phyloP scores from a whole-genome alignment of 148 eudicot species.

The Rheum nobile region DNA sequence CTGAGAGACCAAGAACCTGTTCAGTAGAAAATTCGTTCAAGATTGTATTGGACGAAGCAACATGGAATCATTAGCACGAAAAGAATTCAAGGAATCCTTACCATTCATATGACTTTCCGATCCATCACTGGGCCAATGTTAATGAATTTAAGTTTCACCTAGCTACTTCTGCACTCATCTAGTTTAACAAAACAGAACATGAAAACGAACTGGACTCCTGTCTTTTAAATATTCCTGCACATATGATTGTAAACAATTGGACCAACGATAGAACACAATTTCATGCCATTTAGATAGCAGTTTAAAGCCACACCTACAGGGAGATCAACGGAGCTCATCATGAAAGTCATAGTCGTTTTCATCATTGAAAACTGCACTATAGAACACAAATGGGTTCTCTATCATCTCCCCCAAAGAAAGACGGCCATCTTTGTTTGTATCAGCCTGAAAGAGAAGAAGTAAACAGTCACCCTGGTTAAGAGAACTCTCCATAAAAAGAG shows the following conservation, averaged over 20 bases:
- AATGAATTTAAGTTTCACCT: background rate
- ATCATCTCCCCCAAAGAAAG: slow-evolving; percentile 76
- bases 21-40: background rate
- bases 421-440: slow-evolving; percentile 75
- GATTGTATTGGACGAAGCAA: background rate
- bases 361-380: slow-evolving; percentile 68
- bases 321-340: slow-evolving; percentile 72
- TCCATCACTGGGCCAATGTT: background rate
- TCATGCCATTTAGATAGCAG: background rate
- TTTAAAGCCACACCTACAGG: slow-evolving; percentile 6
- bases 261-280: background rate
- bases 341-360: slow-evolving; percentile 78
- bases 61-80: background rate
- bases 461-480: background rate
- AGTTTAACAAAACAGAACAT: background rate
- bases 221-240: background rate
- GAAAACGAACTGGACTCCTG: background rate
- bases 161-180: slow-evolving; percentile 7
- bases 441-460: slow-evolving; percentile 52
- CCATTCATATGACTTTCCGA: background rate
- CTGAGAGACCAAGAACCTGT: slow-evolving; percentile 2
- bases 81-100: background rate
- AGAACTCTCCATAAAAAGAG: background rate
- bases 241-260: background rate
- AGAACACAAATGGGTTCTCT: slow-evolving; percentile 83